Percentiles rank a stretch among this genome's conserved stretches.
These are phyloP conservation scores for Multifurca ochricompacta DNA, from an alignment of 768 basidiomycete genomes.

Conservation along the genomic window DNA sequence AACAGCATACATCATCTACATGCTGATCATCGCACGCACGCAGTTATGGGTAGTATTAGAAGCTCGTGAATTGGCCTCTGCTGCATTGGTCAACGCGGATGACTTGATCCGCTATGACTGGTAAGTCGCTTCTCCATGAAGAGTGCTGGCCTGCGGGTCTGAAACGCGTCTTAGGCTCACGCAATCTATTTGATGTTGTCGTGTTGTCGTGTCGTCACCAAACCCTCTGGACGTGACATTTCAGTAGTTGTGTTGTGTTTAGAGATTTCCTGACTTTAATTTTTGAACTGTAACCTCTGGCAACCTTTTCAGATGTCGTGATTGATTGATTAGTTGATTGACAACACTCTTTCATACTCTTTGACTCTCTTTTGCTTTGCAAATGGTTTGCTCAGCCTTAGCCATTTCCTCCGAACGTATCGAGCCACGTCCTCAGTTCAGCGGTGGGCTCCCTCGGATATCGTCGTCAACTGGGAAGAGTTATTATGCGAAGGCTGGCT, in stretches of 20 bases:
- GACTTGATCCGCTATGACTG: slow-evolving; percentile 81
- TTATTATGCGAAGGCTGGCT: slow-evolving; percentile 61
- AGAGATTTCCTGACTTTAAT: no score
- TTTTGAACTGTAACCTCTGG: no score
- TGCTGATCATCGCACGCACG: slow-evolving; percentile 3
- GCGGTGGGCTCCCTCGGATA: slow-evolving; percentile 38
- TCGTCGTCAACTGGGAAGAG: slow-evolving; percentile 46
- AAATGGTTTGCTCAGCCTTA: slow-evolving; percentile 10
- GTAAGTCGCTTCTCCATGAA: slow-evolving; percentile 40
- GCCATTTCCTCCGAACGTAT: slow-evolving; percentile 31
- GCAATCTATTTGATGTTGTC: slow-evolving; percentile 35
- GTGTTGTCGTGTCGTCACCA: no score
- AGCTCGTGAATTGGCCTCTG: slow-evolving; percentile 77
- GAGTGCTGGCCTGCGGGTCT: neutral
- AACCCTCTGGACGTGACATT: no score
- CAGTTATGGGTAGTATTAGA: slow-evolving; percentile 93
- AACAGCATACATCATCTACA: neutral
- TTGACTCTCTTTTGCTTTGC: neutral
- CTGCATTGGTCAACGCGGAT: slow-evolving; percentile 75
- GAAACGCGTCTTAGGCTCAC: slow-evolving; percentile 37
- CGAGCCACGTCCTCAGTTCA: slow-evolving; percentile 46
- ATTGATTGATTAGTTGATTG: no score
- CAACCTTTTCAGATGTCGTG: no score
- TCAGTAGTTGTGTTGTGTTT: no score
- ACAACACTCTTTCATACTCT: neutral